Evolutionary conservation across 495 filamentous ascomycete genomes (phyloP), one percentile per base, ranked within the genome.

Genomic region (Letharia lupina): DNA sequence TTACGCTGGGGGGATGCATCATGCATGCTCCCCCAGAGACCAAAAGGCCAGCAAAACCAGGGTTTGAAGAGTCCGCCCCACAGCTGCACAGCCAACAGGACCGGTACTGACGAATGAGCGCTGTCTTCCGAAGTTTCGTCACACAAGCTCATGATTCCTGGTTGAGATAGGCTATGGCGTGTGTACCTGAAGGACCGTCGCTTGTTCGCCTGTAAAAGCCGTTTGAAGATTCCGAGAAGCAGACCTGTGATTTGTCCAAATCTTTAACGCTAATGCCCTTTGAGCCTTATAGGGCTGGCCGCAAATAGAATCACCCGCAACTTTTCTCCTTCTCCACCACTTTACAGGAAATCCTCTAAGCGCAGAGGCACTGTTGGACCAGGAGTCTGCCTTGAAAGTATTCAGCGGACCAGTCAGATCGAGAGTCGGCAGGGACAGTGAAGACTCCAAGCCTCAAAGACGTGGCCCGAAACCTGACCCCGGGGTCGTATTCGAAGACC

Each of bases 141-240:
- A 28, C 23, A 28, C 23, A 28, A 28, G 23, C 23, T 28, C 23
- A 28, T 28, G 23, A 28, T 28, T 28, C 23, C 23, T 28, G 23
- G 23, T 28, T 28, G 23, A 28, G 23, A 28, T 28, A 28, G 23
- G 23, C 23, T 28, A 28, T 28, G 23, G 44, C 41, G 12, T 11
- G 47, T 23, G 20, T 50, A 50, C 20, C 47, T 50, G 47, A 23
- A 23, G 23, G 48, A 7, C 48, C 58, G 58, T 61, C 58, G 58
- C 37, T 61, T 61, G 41, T 61, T 61, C 58, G 58, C 58, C 13
- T 61, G 4, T 41, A 44, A 28, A 28, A 28, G 48, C 8, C n/a
- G 23, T 28, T 52, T 52, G 48, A 52, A 9, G 48, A 52, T 52
- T 52, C 7, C 10, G n/a, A n/a, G 50, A n/a, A 33, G 50, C 50